Base-by-base conservation (phyloP, 2,329 filamentous ascomycete genomes). In the Botrytis sinoallii region DNA sequence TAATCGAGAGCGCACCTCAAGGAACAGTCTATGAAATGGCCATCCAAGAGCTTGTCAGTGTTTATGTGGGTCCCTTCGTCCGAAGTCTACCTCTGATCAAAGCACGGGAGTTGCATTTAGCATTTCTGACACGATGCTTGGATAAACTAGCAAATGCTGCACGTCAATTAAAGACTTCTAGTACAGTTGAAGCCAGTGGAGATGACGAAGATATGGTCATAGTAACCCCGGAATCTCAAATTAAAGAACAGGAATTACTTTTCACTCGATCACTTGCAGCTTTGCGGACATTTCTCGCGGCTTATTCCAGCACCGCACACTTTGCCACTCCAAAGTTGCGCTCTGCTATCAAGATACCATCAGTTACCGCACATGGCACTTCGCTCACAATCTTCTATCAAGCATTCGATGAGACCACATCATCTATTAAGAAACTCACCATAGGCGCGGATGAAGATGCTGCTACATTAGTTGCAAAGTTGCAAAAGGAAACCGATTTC, bases 381-480 rank as follows among this genome's bases (percentile, higher is more conserved):
- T 83, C 86, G 3, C 85, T 93, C 1, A 87, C 89, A 69, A 86
- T 96, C 29, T 90, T 89, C 70, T 95, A 93, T 78, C 93, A 95
- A 81, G 89, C 89, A 2, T 94, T 94, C 77, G 88, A 92, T 79
- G 89, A 88, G 20, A 82, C 86, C 38, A 82, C 82, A 2, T 87
- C 89, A 72, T 90, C 88, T 1, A 86, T 94, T 40, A 86, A 87
- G 77, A 84, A 85, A 1, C 82, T 96, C 44, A 84, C 84, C 42
- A 91, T 96, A 77, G 93, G 92, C 0, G 87, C 88, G 63, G 86
- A 88, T 40, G 93, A 95, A 73, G 96, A 92, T 0, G 87, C 89
- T 10, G 87, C 88, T 1, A 91, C 93, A 60, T 84, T 97, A 8
- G 85, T 93, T 44, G 89, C 90, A 29, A 90, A 87, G 73, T 82